Percentiles rank a stretch among this genome's conserved stretches.
Conservation (phyloP, 441 rosid species). For the Croton setiger region DNA sequence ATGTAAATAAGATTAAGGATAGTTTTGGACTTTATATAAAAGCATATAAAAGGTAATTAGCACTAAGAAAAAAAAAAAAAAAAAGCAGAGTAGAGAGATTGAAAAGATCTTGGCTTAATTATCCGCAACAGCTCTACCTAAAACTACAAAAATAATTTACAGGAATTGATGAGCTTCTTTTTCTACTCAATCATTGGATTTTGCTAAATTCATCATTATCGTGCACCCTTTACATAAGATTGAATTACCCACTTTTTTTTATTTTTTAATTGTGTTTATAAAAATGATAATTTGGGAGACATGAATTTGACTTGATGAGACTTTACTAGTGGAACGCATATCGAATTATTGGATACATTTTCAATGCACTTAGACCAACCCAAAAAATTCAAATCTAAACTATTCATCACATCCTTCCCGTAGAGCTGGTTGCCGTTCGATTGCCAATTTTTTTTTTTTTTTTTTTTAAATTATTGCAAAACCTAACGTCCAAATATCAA, state of each 20-base stretch:
- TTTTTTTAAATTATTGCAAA: too few species aligned
- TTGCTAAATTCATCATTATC: neutral
- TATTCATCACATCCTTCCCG: neutral
- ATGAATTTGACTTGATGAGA: neutral
- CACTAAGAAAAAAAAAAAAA: too few species aligned
- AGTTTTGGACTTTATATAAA: too few species aligned
- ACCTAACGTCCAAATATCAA: too few species aligned
- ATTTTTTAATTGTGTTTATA: neutral
- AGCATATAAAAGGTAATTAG: too few species aligned
- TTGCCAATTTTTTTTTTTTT: too few species aligned
- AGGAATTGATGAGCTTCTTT: neutral
- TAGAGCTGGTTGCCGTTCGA: neutral
- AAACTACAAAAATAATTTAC: too few species aligned
- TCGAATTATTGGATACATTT: constrained; percentile 10
- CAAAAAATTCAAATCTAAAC: too few species aligned
- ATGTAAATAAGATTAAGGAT: too few species aligned
- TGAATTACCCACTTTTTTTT: neutral
- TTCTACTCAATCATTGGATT: neutral
- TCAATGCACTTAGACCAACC: constrained; percentile 1
- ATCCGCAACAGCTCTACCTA: too few species aligned
- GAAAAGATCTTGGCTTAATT: too few species aligned
- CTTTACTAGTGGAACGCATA: constrained; percentile 9
- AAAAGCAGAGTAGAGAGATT: too few species aligned
- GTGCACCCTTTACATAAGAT: neutral
- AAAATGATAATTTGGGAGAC: neutral